Evolutionary conservation across 192 early-diverging fungal species (phyloP).

Genomic region (Linnemannia schmuckeri): DNA sequence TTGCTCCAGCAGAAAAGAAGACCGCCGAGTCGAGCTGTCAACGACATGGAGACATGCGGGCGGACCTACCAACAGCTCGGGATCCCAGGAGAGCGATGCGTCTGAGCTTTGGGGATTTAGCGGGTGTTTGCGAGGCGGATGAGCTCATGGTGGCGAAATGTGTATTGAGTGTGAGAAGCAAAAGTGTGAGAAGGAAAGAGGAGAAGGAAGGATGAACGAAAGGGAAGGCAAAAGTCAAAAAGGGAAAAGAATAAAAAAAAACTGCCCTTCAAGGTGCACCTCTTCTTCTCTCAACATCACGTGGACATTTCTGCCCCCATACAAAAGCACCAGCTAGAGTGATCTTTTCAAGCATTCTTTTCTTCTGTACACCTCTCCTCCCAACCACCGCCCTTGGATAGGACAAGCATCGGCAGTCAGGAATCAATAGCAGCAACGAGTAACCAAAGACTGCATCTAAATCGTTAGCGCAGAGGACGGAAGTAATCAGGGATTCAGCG

Average conservation of each 20-base stretch:
- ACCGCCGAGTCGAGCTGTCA: no score
- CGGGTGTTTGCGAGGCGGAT: conserved; percentile 38
- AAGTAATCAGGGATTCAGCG: no score
- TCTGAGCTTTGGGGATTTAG: conserved; percentile 73
- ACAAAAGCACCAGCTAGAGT: background rate
- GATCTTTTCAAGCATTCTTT: no score
- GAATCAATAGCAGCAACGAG: background rate
- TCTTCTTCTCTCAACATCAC: background rate
- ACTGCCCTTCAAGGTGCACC: background rate
- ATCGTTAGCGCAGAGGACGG: no score
- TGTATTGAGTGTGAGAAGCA: background rate
- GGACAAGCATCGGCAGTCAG: no score
- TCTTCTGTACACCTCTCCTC: no score
- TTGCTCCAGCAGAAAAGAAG: no score
- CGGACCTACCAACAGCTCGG: conserved; percentile 77
- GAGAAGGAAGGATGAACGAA: background rate
- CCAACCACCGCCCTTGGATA: no score
- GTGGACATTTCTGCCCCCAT: background rate
- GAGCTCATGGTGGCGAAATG: conserved; percentile 19
- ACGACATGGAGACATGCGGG: no score
- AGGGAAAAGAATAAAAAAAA: background rate
- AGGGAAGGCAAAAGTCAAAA: background rate
- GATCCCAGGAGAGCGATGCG: conserved; percentile 87
- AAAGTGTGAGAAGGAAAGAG: background rate
- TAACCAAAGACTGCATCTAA: background rate